These are phyloP conservation scores for Meyerozyma carpophila DNA, from an alignment of 1,139 yeast genomes.

Conservation along the genomic window DNA sequence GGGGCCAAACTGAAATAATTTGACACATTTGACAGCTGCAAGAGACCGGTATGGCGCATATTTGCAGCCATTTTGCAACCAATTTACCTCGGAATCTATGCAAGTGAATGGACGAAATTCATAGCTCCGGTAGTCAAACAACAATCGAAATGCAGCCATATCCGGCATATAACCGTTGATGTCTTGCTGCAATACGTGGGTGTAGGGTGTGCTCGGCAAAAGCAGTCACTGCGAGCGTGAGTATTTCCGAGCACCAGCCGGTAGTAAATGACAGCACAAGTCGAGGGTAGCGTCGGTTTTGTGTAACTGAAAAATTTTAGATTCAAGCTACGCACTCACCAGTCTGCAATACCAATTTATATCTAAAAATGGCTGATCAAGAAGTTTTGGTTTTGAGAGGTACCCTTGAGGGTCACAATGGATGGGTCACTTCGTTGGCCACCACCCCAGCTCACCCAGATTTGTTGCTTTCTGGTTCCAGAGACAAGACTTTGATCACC, in stretches of 20 bases:
- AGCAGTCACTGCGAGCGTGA: constrained; percentile 28
- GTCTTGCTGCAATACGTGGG: background rate
- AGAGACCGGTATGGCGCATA: no score
- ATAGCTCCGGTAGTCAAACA: no score
- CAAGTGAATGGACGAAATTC: background rate
- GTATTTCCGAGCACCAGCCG: constrained; percentile 32
- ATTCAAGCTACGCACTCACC: constrained; percentile 3
- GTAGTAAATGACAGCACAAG: constrained; percentile 21
- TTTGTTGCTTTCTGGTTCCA: constrained; percentile 94
- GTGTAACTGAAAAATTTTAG: constrained; percentile 13
- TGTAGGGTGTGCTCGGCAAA: constrained; percentile 19
- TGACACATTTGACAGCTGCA: no score
- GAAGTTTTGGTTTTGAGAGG: constrained; percentile 99
- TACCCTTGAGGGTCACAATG: constrained; percentile 85
- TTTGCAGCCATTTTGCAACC: background rate
- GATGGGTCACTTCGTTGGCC: constrained; percentile 98
- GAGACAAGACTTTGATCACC: constrained; percentile 97
- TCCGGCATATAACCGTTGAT: no score
- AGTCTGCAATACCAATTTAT: constrained; percentile 5
- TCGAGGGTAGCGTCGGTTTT: background rate
- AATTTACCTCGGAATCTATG: background rate
- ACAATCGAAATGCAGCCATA: no score
- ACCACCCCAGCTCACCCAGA: constrained; percentile 99
- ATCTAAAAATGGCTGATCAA: constrained; percentile 51
- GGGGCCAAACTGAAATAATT: no score